A percentile compares a stretch with the other conserved stretches of the same genome.
Evolutionary conservation across 129 eudicot species (phyloP).

Genomic region (carrot (Daucus carota)): DH1_v3.0 NC_030381.2:48634001-48634500

Average conservation of each 20-base stretch:
- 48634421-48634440: constrained; percentile 43
- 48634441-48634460: constrained; percentile 93
- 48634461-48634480: constrained; percentile 94
- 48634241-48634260: neutral
- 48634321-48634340: neutral
- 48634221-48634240: neutral
- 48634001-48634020: neutral
- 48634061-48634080: constrained; percentile 53
- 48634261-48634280: neutral
- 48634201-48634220: neutral
- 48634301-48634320: neutral
- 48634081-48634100: constrained; percentile 53
- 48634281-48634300: neutral
- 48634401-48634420: neutral
- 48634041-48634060: constrained; percentile 64
- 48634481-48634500: constrained; percentile 96
- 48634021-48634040: neutral
- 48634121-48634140: constrained; percentile 52
- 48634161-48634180: neutral
- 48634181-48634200: neutral
- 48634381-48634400: too few species aligned
- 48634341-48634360: neutral
- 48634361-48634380: neutral
- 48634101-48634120: constrained; percentile 70
- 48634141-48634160: constrained; percentile 26